Evolutionary conservation across 2,329 filamentous ascomycete genomes (phyloP).

Genomic region (Colletotrichum plurivorum): DNA sequence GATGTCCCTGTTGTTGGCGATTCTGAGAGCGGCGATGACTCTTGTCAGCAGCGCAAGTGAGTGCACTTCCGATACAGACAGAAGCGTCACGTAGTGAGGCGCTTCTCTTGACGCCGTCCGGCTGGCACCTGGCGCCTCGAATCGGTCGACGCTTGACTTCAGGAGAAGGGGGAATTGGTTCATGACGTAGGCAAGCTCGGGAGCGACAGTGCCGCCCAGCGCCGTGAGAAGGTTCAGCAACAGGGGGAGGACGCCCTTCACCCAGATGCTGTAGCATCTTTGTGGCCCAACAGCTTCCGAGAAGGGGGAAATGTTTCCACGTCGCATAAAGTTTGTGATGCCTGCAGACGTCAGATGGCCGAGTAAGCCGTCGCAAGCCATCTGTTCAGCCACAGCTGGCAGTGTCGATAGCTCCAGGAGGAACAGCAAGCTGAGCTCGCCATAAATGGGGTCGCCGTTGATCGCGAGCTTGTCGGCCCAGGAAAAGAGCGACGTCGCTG

Average conservation of each 20-base stretch:
- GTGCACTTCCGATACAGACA: conserved; percentile 83
- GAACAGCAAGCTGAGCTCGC: conserved; percentile 91
- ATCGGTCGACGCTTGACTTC: conserved; percentile 76
- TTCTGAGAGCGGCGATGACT: conserved; percentile 78
- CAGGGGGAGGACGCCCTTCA: conserved; percentile 87
- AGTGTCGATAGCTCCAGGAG: conserved; percentile 89
- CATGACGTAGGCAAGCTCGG: conserved; percentile 88
- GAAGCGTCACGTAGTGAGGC: conserved; percentile 78
- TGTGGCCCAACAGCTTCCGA: conserved; percentile 77
- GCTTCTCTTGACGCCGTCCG: conserved; percentile 64
- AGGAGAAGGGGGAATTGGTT: conserved; percentile 91
- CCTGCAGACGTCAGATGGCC: conserved; percentile 84
- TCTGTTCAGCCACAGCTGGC: conserved; percentile 85
- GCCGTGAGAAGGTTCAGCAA: conserved; percentile 89
- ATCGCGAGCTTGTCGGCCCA: conserved; percentile 90
- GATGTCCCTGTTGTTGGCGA: conserved; percentile 79
- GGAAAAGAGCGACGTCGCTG: conserved; percentile 89
- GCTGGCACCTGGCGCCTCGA: conserved; percentile 73
- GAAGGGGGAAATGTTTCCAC: conserved; percentile 81
- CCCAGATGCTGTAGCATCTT: conserved; percentile 92
- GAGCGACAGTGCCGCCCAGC: conserved; percentile 84
- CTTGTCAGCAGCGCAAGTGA: conserved; percentile 82
- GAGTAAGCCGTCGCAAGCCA: conserved; percentile 89
- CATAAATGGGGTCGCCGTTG: conserved; percentile 89
- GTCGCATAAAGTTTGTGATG: conserved; percentile 82